These are phyloP conservation scores for Carex parvula DNA, from an alignment of 176 grass and related monocot species.

Conservation along the genomic window DNA sequence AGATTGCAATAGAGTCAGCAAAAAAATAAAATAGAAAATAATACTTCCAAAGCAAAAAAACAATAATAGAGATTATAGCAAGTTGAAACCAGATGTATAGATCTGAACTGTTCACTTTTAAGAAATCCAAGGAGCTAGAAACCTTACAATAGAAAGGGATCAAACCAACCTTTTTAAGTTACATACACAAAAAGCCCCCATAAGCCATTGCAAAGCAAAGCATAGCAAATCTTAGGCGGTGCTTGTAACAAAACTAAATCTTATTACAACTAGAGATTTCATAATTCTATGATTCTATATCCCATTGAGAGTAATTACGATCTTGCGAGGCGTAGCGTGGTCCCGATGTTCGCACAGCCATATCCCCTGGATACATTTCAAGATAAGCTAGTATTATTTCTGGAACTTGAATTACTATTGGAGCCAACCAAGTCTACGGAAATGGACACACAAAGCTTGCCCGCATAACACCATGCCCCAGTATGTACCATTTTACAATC, in stretches of 20 bases:
- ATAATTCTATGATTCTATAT: constrained; percentile 31
- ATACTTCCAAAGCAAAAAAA: not conserved
- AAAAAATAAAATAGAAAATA: not conserved
- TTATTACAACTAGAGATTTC: constrained; percentile 12
- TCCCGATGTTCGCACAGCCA: constrained; percentile 93
- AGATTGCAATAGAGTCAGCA: not conserved
- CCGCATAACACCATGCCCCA: not conserved
- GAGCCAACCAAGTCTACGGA: not conserved
- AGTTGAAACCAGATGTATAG: not conserved
- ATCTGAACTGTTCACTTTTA: not conserved
- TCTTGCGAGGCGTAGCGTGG: constrained; percentile 63
- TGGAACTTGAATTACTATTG: not conserved
- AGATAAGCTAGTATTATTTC: not conserved
- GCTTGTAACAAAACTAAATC: not conserved
- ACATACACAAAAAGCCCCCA: not conserved
- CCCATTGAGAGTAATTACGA: constrained; percentile 81
- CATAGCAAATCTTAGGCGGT: not conserved
- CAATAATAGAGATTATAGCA: not conserved
- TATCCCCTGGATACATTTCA: constrained; percentile 56
- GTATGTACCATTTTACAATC: not conserved
- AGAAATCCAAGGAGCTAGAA: not conserved
- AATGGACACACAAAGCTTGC: not conserved
- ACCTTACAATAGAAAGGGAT: not conserved
- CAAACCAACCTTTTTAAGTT: not conserved
- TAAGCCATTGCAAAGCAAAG: not conserved